Evolutionary conservation across 495 filamentous ascomycete genomes (phyloP), one percentile per base, ranked within the genome.

Genomic region (Xylaria curta): DNA sequence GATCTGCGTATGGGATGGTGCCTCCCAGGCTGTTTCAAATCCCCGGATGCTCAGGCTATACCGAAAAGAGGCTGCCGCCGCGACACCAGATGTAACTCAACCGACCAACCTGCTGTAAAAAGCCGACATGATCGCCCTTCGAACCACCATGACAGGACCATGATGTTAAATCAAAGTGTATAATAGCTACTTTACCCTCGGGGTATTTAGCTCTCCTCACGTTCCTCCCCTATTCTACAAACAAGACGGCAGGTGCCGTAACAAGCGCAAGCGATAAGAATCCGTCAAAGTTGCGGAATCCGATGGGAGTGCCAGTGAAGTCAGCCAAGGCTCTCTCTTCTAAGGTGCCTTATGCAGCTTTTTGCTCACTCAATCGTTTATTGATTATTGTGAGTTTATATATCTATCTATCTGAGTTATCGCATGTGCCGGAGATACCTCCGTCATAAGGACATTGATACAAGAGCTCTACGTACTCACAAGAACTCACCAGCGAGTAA

Each of bases 1-100:
- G 76, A 77, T 76, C 70, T 56, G 31, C 61, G 40, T 38, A n/a
- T 40, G 72, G 72, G 70, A 75, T 73, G 66, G 73, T 70, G 69
- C 73, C 70, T 79, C 59, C 68, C 9, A 63, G 47, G 66, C 58
- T 71, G 78, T 80, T 80, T 80, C 78, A 78, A 75, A 75, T 76
- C 73, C 72, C 73, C 75, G 75, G 78, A 69, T 70, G 70, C 70
- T 71, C 70, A 64, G 46, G 42, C 76, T 75, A 78, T 72, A 33
- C 72, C 78, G 70, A 58, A 76, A 78, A 31, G 56, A 69, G 73
- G 69, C 71, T 73, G 65, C 70, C 74, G 72, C 70, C 75, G 73
- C 75, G 73, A 76, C 78, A 71, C 72, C 75, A 66, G 69, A 66
- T 69, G 73, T 71, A 72, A 76, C 65, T 49, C 42, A 47, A 65